Conservation (phyloP, 2,329 filamentous ascomycete genomes). For the Botryotinia narcissicola region DNA sequence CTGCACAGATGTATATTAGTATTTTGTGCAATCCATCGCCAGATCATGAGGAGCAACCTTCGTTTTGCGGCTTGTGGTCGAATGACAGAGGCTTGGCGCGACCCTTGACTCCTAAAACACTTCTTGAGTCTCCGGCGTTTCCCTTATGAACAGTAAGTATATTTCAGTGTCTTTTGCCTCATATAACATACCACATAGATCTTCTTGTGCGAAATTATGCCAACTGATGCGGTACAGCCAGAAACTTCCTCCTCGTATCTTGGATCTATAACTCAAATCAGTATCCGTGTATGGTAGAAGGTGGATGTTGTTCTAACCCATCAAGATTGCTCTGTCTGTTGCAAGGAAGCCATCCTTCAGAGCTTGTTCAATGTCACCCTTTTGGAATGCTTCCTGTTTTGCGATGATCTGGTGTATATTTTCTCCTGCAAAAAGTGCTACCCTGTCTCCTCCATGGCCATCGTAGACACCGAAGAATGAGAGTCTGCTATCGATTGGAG, state of each 20-base stretch:
- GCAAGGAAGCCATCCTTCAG: constrained; percentile 97
- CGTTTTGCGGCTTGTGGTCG: constrained; percentile 98
- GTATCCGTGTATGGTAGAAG: constrained; percentile 23
- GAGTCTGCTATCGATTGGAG: constrained; percentile 67
- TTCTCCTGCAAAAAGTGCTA: constrained; percentile 88
- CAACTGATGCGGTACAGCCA: constrained; percentile 92
- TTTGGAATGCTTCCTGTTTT: constrained; percentile 91
- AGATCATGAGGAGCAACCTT: constrained; percentile 56
- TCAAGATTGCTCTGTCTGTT: constrained; percentile 92
- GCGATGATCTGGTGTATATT: constrained; percentile 91
- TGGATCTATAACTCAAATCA: constrained; percentile 64
- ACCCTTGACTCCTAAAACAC: constrained; percentile 93
- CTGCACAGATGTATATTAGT: constrained; percentile 47
- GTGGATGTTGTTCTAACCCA: constrained; percentile 58
- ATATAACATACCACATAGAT: constrained; percentile 83
- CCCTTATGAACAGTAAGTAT: constrained; percentile 57
- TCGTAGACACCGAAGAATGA: constrained; percentile 99
- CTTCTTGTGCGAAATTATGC: constrained; percentile 83
- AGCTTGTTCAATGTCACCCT: constrained; percentile 89
- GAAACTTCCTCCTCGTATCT: constrained; percentile 98
- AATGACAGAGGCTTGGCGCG: constrained; percentile 97
- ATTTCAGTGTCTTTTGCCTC: constrained; percentile 32
- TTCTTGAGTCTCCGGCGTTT: constrained; percentile 94
- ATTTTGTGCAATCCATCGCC: constrained; percentile 26
- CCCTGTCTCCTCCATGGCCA: constrained; percentile 95